A percentile compares a stretch with the other conserved stretches of the same genome.
Evolutionary conservation across 2,329 filamentous ascomycete genomes (phyloP).

Genomic region (Leptosphaerulina australis): DNA sequence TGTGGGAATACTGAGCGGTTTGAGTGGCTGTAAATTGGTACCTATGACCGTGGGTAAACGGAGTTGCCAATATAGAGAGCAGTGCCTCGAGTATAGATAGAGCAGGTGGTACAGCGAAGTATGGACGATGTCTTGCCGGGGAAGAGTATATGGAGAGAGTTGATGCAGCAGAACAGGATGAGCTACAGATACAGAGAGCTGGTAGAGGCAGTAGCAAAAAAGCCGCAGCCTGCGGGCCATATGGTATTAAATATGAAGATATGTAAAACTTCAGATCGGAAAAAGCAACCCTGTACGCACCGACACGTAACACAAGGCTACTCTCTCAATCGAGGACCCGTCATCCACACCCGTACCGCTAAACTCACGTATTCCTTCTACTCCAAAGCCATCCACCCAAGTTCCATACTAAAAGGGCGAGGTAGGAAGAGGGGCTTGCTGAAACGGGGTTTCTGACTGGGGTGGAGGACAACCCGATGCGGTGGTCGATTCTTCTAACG

Average conservation of each 20-base stretch:
- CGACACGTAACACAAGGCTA: constrained; percentile 12
- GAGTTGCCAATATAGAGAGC: not conserved
- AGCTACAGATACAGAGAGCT: not conserved
- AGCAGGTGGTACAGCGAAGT: not conserved
- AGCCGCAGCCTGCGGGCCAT: not conserved
- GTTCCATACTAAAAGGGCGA: constrained; percentile 2
- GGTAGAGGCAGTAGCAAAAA: not conserved
- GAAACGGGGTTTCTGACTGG: constrained; percentile 5
- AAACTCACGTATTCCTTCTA: constrained; percentile 16
- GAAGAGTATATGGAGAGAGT: not conserved
- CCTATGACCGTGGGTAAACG: too few species aligned
- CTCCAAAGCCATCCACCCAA: constrained; percentile 4
- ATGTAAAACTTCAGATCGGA: not conserved
- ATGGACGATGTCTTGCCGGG: too few species aligned
- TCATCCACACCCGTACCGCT: constrained; percentile 16
- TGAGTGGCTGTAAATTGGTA: not conserved
- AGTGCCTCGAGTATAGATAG: not conserved
- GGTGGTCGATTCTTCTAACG: constrained; percentile 7
- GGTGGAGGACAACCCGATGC: constrained; percentile 10
- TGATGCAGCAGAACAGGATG: not conserved
- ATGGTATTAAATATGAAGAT: constrained; percentile 9
- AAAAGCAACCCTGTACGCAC: constrained; percentile 16
- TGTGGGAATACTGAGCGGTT: constrained; percentile 8
- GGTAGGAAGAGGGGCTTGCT: constrained; percentile 11
- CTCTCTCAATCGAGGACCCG: not conserved